phyloP scores from a whole-genome alignment of 1,139 yeast species.

The Geotrichum phurueaensis region DNA sequence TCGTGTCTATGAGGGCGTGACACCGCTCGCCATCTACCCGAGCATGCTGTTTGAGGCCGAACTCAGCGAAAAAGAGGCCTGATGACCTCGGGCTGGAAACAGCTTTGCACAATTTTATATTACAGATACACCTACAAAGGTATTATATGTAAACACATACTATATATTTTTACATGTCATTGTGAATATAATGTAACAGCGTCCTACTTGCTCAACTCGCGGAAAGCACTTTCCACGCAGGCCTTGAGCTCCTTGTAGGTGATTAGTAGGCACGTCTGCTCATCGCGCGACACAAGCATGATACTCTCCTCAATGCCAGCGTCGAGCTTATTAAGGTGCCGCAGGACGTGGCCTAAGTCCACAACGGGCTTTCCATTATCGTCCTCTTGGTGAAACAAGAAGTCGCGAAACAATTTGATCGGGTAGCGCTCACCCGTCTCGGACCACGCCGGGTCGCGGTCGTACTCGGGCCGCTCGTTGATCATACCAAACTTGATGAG shows the following conservation, averaged over 20 bases:
- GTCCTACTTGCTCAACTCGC: constrained; percentile 40
- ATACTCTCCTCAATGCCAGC: constrained; percentile 86
- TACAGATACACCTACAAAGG: too few relatives aligned
- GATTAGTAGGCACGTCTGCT: constrained; percentile 70
- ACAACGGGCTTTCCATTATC: constrained; percentile 70
- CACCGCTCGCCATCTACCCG: constrained; percentile 3
- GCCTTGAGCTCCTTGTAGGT: constrained; percentile 75
- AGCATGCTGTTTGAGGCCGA: constrained; percentile 7
- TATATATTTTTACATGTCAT: background rate
- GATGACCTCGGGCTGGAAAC: background rate
- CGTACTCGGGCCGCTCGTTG: constrained; percentile 65
- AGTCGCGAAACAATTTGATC: constrained; percentile 72
- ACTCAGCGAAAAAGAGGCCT: background rate
- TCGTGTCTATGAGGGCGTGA: background rate
- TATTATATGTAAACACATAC: too few relatives aligned
- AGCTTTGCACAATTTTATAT: too few relatives aligned
- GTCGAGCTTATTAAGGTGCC: constrained; percentile 79
- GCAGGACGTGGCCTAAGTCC: constrained; percentile 77
- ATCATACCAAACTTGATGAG: constrained; percentile 75
- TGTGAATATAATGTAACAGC: background rate
- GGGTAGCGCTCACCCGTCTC: constrained; percentile 75
- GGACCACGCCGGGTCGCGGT: constrained; percentile 55
- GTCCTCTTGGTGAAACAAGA: constrained; percentile 77
- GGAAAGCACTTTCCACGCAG: constrained; percentile 64
- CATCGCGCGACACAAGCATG: constrained; percentile 75